Evolutionary conservation across 345 rosid genomes (phyloP).

Genomic region (Murraya paniculata): DNA sequence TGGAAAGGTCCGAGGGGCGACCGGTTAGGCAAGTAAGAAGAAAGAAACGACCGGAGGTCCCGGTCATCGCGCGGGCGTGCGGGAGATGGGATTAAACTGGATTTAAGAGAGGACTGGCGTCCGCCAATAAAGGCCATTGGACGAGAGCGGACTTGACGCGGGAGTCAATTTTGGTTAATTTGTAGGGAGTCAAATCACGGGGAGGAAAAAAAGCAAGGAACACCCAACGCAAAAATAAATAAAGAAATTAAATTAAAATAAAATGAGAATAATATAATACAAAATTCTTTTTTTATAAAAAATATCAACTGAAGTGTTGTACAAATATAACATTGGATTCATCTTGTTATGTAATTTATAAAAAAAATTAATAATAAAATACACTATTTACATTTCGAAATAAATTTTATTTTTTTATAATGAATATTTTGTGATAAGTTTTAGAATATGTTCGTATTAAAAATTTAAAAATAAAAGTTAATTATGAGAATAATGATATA

Average conservation of each 20-base stretch:
- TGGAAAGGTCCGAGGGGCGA: conserved; percentile 23
- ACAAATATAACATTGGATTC: no score
- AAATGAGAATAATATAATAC: background rate
- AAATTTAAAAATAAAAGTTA: no score
- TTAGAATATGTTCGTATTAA: no score
- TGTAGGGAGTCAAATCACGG: conserved; percentile 42
- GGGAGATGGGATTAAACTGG: conserved; percentile 27
- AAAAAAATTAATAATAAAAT: no score
- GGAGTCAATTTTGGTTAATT: conserved; percentile 42
- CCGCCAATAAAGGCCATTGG: conserved; percentile 41
- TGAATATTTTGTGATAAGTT: no score
- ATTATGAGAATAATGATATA: no score
- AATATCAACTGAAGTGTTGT: no score
- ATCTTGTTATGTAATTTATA: no score
- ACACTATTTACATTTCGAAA: no score
- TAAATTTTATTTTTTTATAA: no score
- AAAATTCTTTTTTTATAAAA: background rate
- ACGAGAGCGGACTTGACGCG: conserved; percentile 48
- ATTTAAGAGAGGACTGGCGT: conserved; percentile 39
- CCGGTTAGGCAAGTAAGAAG: conserved; percentile 27
- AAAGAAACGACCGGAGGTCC: conserved; percentile 28
- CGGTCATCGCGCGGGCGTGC: conserved; percentile 39
- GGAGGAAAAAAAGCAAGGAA: conserved; percentile 18
- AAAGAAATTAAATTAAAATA: background rate
- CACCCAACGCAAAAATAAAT: conserved; percentile 17